A percentile compares a stretch with the other conserved stretches of the same genome.
Evolutionary conservation across 768 basidiomycete genomes (phyloP).

Genomic region (Cubamyces sp.): DNA sequence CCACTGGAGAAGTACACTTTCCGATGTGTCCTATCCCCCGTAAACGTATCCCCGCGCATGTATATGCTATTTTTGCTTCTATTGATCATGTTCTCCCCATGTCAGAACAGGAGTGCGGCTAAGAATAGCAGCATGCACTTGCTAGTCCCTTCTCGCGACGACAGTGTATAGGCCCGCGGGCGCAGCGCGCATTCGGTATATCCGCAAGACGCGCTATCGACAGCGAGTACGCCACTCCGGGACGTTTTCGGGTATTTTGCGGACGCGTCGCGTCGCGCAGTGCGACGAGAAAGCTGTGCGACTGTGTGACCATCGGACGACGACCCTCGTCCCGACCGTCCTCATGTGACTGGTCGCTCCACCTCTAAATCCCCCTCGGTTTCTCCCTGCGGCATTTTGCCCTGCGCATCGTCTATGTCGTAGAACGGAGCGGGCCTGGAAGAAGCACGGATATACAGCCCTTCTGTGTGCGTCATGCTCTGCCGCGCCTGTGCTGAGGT

Average conservation of each 20-base stretch:
- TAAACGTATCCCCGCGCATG: constrained; percentile 22
- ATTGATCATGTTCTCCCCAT: constrained; percentile 17
- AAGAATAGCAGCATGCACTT: neutral
- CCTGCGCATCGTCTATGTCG: neutral
- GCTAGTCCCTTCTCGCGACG: neutral
- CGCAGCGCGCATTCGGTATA: neutral
- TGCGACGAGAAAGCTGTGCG: neutral
- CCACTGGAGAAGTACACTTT: neutral
- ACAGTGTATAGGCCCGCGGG: neutral
- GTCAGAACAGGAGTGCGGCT: constrained; percentile 12
- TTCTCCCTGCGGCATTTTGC: neutral
- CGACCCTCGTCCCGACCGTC: neutral
- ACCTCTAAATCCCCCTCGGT: constrained; percentile 2
- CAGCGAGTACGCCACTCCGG: neutral
- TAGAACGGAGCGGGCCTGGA: neutral
- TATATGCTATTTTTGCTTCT: constrained; percentile 14
- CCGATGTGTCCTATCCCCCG: neutral
- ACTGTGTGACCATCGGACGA: neutral
- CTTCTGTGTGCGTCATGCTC: constrained; percentile 17
- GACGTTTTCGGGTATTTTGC: constrained; percentile 16
- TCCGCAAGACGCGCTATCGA: neutral
- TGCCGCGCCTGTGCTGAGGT: neutral
- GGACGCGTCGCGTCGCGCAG: neutral
- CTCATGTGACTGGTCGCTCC: constrained; percentile 10
- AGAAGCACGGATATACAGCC: constrained; percentile 22